Evolutionary conservation across 1,284 basidiomycete species (phyloP).

Genomic region (Cystobasidium slooffiae): DNA sequence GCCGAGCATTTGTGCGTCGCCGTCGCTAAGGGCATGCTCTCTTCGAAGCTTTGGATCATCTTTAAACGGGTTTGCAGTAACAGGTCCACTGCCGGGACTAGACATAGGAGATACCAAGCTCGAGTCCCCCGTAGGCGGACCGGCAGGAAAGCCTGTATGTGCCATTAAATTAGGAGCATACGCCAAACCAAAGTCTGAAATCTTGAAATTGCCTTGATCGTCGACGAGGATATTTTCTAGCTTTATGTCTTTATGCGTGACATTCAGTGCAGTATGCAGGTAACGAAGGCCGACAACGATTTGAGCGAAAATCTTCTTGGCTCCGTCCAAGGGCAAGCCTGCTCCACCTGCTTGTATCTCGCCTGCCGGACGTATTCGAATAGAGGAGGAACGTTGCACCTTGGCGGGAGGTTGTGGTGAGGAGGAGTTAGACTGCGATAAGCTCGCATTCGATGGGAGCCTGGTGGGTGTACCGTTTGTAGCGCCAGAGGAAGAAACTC

Average conservation of each 20-base stretch:
- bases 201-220: constrained; percentile 75
- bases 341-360: constrained; percentile 16
- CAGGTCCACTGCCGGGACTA: constrained; percentile 13
- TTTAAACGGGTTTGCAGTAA: constrained; percentile 23
- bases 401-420: constrained; percentile 2
- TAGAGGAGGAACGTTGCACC: constrained; percentile 1
- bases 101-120: constrained; percentile 47
- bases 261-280: constrained; percentile 75
- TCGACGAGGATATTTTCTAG: constrained; percentile 94
- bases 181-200: constrained; percentile 82
- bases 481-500: background rate
- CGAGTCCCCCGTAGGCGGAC: constrained; percentile 56
- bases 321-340: constrained; percentile 59
- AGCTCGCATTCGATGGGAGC: background rate
- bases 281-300: constrained; percentile 83
- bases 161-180: constrained; percentile 31
- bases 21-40: constrained; percentile 38
- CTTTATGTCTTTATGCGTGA: constrained; percentile 92
- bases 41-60: constrained; percentile 17
- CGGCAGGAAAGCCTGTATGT: constrained; percentile 52
- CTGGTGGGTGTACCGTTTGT: constrained; percentile 4
- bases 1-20: constrained; percentile 21
- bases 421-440: background rate
- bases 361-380: constrained; percentile 15
- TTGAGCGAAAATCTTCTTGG: constrained; percentile 85